Conservation (phyloP, 257 asterid genomes). For the Scutellaria barbata region DNA sequence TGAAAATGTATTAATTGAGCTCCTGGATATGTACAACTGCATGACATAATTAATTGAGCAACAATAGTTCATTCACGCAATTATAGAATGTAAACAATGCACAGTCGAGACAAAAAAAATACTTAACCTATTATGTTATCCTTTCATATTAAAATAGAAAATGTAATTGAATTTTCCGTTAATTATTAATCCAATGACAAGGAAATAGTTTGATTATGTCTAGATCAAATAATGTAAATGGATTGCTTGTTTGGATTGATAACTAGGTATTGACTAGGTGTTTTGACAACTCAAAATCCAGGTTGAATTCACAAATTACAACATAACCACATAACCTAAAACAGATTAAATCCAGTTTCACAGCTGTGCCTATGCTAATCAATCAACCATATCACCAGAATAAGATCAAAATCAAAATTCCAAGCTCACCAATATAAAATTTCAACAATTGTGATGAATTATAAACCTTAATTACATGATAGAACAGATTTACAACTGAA, state of each 20-base stretch:
- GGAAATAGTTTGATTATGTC: too few relatives aligned
- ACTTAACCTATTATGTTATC: too few relatives aligned
- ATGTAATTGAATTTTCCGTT: too few relatives aligned
- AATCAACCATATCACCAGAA: neutral
- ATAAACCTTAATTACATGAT: constrained; percentile 37
- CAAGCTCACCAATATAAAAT: constrained; percentile 8
- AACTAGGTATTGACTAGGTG: too few relatives aligned
- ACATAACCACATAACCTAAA: neutral
- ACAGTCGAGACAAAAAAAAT: too few relatives aligned
- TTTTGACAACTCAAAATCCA: constrained; percentile 1
- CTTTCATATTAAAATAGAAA: too few relatives aligned
- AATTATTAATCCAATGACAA: too few relatives aligned
- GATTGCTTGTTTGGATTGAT: too few relatives aligned
- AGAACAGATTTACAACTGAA: constrained; percentile 6
- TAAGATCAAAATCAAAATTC: constrained; percentile 20
- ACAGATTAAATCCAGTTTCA: constrained; percentile 4
- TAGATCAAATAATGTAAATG: too few relatives aligned
- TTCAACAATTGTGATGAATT: neutral
- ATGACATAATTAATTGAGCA: too few relatives aligned
- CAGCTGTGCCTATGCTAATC: neutral
- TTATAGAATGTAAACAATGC: too few relatives aligned
- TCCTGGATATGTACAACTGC: constrained; percentile 92
- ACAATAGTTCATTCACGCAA: too few relatives aligned
- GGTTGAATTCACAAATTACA: constrained; percentile 17
- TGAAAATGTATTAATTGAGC: constrained; percentile 80